A percentile compares a stretch with the other conserved stretches of the same genome.
These are phyloP conservation scores for Backusella australiensis DNA, from an alignment of 192 early-diverging fungal genomes.

Conservation along the genomic window DNA sequence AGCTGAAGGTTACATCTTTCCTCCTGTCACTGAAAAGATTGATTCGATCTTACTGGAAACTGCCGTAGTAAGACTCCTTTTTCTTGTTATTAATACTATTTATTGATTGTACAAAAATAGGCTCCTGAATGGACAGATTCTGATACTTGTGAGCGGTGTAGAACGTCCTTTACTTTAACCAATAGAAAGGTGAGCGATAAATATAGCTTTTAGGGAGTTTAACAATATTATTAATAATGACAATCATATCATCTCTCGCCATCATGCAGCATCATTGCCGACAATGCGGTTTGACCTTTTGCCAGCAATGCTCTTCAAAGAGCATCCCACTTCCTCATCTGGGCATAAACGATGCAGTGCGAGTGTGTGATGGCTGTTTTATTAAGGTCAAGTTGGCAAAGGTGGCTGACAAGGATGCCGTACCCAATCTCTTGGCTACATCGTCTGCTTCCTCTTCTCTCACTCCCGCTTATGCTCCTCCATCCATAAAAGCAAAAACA, in stretches of 20 bases:
- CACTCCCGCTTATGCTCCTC: background rate
- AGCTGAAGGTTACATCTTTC: slow-evolving; percentile 75
- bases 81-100: background rate
- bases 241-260: background rate
- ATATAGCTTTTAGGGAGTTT: background rate
- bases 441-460: background rate
- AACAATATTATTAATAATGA: background rate
- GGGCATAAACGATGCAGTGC: slow-evolving; percentile 84
- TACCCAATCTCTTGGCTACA: background rate
- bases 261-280: slow-evolving; percentile 87
- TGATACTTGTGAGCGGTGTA: slow-evolving; percentile 91
- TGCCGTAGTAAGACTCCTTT: slow-evolving; percentile 57
- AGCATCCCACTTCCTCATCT: slow-evolving; percentile 77
- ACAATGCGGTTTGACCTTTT: slow-evolving; percentile 93
- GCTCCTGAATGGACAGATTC: slow-evolving; percentile 97
- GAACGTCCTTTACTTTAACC: slow-evolving; percentile 87
- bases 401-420: slow-evolving; percentile 22
- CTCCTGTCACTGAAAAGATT: slow-evolving; percentile 60
- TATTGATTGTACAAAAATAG: slow-evolving; percentile 36
- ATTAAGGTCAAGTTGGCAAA: slow-evolving; percentile 51
- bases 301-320: slow-evolving; percentile 91
- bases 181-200: slow-evolving; percentile 71
- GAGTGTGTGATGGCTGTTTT: slow-evolving; percentile 94
- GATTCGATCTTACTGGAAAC: slow-evolving; percentile 80
- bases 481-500: background rate